These are phyloP conservation scores for Ogataea chonburiensis DNA, from an alignment of 805 yeast species.

Conservation along the genomic window DNA sequence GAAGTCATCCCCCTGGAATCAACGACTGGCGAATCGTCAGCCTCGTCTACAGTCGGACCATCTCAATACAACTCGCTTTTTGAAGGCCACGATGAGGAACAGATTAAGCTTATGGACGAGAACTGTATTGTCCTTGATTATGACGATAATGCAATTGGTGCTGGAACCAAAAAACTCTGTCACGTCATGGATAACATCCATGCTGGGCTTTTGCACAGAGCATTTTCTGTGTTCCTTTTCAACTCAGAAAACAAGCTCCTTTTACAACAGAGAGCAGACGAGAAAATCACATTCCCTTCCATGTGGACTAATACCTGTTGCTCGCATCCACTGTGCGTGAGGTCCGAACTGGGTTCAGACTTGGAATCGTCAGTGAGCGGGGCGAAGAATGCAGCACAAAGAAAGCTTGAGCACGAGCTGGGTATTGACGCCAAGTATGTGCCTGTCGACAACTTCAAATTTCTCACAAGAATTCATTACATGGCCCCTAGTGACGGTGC, in stretches of 20 bases:
- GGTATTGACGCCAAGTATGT: conserved; percentile 66
- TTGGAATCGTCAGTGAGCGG: conserved; percentile 69
- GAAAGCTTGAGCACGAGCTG: conserved; percentile 90
- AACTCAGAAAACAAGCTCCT: conserved; percentile 72
- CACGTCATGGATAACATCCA: conserved; percentile 86
- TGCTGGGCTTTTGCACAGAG: conserved; percentile 86
- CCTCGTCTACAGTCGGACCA: conserved; percentile 34
- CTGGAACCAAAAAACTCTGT: conserved; percentile 89
- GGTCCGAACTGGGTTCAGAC: conserved; percentile 69
- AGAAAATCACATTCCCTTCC: conserved; percentile 92
- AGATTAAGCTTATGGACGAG: conserved; percentile 93
- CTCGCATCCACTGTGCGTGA: conserved; percentile 90
- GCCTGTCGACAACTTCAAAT: conserved; percentile 69
- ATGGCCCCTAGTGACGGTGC: conserved; percentile 74
- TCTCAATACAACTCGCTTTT: conserved; percentile 49
- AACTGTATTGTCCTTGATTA: conserved; percentile 91
- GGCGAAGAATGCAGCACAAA: conserved; percentile 81
- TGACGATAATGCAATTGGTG: conserved; percentile 84
- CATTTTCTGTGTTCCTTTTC: conserved; percentile 93
- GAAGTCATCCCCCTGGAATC: conserved; percentile 64
- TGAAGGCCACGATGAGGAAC: conserved; percentile 89
- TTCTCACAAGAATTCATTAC: conserved; percentile 91
- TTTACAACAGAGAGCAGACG: conserved; percentile 93
- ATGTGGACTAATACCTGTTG: conserved; percentile 99
- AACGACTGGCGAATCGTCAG: conserved; percentile 57